Percentiles rank a stretch among this genome's conserved stretches.
Evolutionary conservation across 164 flowering plant genomes (phyloP).

Genomic region (Tetrastigma voinierianum): DNA sequence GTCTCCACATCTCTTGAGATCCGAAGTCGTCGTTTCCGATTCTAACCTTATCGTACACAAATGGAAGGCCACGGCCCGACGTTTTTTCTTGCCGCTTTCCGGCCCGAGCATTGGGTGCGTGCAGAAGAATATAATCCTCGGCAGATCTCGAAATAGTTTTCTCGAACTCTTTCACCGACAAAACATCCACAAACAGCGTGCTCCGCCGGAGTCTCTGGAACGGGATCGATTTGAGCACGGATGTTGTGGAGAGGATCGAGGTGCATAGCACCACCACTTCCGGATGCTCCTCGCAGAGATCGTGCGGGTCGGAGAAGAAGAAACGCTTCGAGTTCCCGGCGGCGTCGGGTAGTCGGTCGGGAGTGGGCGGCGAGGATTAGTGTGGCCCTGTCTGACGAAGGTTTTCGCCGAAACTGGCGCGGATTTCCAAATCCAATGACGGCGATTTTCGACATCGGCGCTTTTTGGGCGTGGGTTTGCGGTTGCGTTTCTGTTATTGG

Average conservation of each 20-base stretch:
- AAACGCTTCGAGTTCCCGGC: constrained; percentile 52
- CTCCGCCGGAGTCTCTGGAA: constrained; percentile 56
- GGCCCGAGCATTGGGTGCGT: constrained; percentile 97
- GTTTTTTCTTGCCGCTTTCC: constrained; percentile 60
- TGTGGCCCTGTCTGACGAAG: constrained; percentile 62
- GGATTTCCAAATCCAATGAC: constrained; percentile 79
- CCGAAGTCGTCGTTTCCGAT: constrained; percentile 53
- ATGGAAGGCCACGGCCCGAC: constrained; percentile 62
- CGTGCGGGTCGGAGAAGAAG: constrained; percentile 50
- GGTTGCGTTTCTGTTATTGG: too few relatives aligned
- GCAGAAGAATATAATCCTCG: constrained; percentile 67
- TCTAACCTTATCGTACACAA: constrained; percentile 77
- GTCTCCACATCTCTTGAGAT: constrained; percentile 42
- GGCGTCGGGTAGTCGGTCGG: constrained; percentile 46
- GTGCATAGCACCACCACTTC: constrained; percentile 59
- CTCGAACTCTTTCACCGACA: constrained; percentile 80
- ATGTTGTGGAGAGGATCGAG: constrained; percentile 55
- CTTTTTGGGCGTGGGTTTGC: too few relatives aligned
- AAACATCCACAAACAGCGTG: constrained; percentile 79
- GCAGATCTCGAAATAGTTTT: constrained; percentile 50
- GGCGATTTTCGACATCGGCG: constrained; percentile 55
- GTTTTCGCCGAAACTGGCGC: constrained; percentile 76
- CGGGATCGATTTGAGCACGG: constrained; percentile 55
- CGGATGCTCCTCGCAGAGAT: constrained; percentile 81
- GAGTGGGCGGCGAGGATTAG: constrained; percentile 65